These are phyloP conservation scores for Xylaria grammica DNA, from an alignment of 495 filamentous ascomycete genomes.

Conservation along the genomic window DNA sequence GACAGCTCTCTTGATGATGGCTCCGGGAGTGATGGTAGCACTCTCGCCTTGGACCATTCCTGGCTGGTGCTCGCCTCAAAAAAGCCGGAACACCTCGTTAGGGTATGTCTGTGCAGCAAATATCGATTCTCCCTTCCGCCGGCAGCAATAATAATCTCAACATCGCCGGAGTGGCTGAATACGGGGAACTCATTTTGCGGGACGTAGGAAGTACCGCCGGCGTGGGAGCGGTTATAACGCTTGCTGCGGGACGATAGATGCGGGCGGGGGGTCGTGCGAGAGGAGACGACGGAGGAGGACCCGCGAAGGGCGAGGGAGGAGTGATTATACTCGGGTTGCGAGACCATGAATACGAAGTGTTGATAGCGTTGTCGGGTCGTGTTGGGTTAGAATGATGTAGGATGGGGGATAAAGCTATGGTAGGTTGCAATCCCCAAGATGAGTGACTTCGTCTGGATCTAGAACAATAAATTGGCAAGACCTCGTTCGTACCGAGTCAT, in stretches of 20 bases:
- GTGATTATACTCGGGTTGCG: conserved; percentile 65
- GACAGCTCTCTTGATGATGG: conserved; percentile 47
- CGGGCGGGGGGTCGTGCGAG: conserved; percentile 48
- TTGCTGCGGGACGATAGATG: conserved; percentile 57
- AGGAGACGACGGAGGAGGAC: conserved; percentile 62
- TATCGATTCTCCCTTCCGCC: conserved; percentile 79
- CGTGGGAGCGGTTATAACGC: conserved; percentile 79
- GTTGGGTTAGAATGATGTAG: conserved; percentile 3
- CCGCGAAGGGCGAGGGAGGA: conserved; percentile 58
- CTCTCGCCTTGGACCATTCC: conserved; percentile 72
- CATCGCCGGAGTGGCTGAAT: conserved; percentile 88
- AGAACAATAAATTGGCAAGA: neutral
- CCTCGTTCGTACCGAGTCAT: neutral
- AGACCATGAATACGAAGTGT: conserved; percentile 65
- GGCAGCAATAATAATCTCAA: conserved; percentile 78
- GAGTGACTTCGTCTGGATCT: neutral
- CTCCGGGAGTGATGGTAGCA: conserved; percentile 36
- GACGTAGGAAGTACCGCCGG: conserved; percentile 71
- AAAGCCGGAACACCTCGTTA: conserved; percentile 88
- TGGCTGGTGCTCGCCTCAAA: conserved; percentile 88
- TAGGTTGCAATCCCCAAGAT: no score
- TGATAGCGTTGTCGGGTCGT: conserved; percentile 7
- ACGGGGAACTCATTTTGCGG: conserved; percentile 90
- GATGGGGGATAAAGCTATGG: neutral
- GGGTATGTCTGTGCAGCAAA: conserved; percentile 80